These are phyloP conservation scores for Cutaneotrichosporon cutaneum DNA, from an alignment of 1,284 basidiomycete species.

Conservation along the genomic window DNA sequence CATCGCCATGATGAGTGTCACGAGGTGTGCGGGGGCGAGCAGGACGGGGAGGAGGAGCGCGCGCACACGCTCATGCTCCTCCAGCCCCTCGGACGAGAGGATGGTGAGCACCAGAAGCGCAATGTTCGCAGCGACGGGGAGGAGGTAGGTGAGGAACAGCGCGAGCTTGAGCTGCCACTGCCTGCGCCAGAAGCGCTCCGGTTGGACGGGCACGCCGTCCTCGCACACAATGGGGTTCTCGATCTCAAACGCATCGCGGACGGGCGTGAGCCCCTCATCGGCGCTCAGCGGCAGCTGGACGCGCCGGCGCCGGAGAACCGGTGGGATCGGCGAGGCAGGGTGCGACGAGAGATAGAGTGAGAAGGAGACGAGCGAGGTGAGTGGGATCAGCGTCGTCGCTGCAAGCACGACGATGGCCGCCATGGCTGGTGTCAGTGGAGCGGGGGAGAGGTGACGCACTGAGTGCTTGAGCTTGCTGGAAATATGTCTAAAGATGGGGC, in stretches of 20 bases:
- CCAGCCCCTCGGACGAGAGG: slow-evolving; percentile 35
- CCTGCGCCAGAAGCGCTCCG: slow-evolving; percentile 63
- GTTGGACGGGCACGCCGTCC: slow-evolving; percentile 73
- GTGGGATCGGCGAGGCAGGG: slow-evolving; percentile 34
- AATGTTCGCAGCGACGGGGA: slow-evolving; percentile 35
- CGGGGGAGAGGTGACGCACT: not conserved
- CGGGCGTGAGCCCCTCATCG: slow-evolving; percentile 33
- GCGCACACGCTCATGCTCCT: slow-evolving; percentile 23
- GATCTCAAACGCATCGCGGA: slow-evolving; percentile 72
- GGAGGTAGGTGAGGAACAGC: slow-evolving; percentile 39
- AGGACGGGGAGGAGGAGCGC: slow-evolving; percentile 52
- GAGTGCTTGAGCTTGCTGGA: no score
- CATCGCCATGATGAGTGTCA: slow-evolving; percentile 60
- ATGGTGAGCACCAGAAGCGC: slow-evolving; percentile 39
- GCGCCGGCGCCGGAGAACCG: slow-evolving; percentile 17
- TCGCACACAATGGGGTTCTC: slow-evolving; percentile 66
- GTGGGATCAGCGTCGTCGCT: slow-evolving; percentile 39
- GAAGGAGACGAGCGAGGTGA: slow-evolving; percentile 37
- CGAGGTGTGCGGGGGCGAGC: slow-evolving; percentile 63
- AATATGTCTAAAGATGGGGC: no score
- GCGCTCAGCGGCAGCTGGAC: slow-evolving; percentile 37
- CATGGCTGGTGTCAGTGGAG: slow-evolving; percentile 1
- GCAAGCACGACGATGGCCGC: slow-evolving; percentile 26
- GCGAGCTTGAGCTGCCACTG: slow-evolving; percentile 33
- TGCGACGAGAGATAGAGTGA: slow-evolving; percentile 42